Base-by-base conservation (phyloP, 441 rosid genomes). In the Pelargonium myrrhifolium region DNA sequence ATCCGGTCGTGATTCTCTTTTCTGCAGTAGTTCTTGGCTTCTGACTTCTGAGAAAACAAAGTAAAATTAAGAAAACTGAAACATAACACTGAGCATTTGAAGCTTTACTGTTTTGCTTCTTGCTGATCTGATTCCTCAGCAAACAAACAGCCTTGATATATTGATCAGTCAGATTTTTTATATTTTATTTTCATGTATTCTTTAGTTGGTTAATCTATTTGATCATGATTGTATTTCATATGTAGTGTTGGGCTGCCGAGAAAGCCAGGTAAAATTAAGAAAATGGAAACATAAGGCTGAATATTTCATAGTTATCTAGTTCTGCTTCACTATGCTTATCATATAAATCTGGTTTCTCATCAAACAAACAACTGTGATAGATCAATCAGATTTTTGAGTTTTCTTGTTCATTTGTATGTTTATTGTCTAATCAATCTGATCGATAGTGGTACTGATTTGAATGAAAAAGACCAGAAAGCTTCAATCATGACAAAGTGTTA, bases 401-500 rank as follows among this genome's bases (percentile, higher is more conserved):
- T 53, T 20, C 59, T 53, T 9, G 9, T 53, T 17, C 22, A 14
- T 53, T 53, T 15, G 6, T n/a, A n/a, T 15, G 59, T 9, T 15
- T 21, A 15, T 17, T 17, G 22, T 8, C 6, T 15, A 53, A 6
- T 53, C 22, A 17, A 9, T 53, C 9, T 53, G 59, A 17, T 10
- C 18, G 7, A 9, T 17, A 1, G 59, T 5, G 6, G 59, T 45
- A 15, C 18, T 53, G 59, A 53, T 4, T 53, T 53, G 59, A 53
- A 15, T 15, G 59, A 6, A 53, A 0, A 53, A 17, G 8, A 53
- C 6, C 22, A 53, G 9, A 17, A 53, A 22, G 59, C 59, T 53
- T 53, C 22, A 15, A 53, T 6, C n/a, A 82, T 82, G 82, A 74
- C 67, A 67, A 83, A 81, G 78, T 71, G 74, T 21, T 85, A 85